phyloP scores from a whole-genome alignment of 2,329 filamentous ascomycete genomes.

The Pseudopithomyces chartarum region DNA sequence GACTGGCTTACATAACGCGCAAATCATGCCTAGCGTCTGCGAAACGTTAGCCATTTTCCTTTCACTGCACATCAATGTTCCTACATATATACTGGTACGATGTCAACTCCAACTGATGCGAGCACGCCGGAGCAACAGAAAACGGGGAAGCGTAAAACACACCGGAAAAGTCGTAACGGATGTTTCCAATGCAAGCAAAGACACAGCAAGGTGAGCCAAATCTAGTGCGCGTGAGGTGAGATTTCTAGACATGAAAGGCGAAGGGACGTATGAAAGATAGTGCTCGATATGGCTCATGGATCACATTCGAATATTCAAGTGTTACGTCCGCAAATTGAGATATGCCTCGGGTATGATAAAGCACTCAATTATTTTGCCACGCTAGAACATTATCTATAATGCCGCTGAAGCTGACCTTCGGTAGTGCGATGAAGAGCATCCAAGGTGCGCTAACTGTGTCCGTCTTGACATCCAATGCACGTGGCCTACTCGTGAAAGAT shows the following conservation, averaged over 20 bases:
- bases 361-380: background rate
- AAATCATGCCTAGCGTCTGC: background rate
- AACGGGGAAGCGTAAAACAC: slow-evolving; percentile 33
- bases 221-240: background rate
- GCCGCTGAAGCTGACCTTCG: background rate
- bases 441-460: slow-evolving; percentile 36
- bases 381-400: background rate
- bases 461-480: slow-evolving; percentile 37
- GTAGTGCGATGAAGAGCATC: slow-evolving; percentile 38
- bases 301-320: background rate
- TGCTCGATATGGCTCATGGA: background rate
- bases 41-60: background rate
- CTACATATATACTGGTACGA: background rate
- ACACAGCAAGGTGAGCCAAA: slow-evolving; percentile 32
- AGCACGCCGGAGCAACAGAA: slow-evolving; percentile 2
- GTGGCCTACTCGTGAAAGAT: slow-evolving; percentile 29
- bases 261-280: background rate
- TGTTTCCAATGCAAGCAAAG: slow-evolving; percentile 39
- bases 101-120: slow-evolving; percentile 5
- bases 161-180: slow-evolving; percentile 38
- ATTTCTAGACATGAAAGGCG: background rate
- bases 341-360: background rate
- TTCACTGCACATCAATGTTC: background rate
- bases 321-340: background rate
- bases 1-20: background rate